Evolutionary conservation across 1,284 basidiomycete genomes (phyloP).

Genomic region (Caloboletus inedulis): DNA sequence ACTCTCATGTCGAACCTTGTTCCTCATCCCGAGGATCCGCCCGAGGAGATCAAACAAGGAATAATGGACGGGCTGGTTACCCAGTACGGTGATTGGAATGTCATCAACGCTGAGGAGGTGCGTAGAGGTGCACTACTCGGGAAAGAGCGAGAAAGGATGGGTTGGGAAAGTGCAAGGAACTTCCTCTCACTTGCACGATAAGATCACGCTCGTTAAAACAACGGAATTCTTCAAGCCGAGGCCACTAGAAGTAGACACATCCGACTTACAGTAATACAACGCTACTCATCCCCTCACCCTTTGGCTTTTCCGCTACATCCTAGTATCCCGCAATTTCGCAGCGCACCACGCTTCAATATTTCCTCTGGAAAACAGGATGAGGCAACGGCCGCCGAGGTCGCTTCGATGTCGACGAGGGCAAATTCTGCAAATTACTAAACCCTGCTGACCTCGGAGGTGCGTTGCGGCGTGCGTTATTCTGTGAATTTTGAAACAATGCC

Average conservation of each 20-base stretch:
- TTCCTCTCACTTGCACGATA: constrained; percentile 35
- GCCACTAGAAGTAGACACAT: constrained; percentile 8
- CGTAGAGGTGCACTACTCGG: constrained; percentile 52
- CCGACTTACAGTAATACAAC: constrained; percentile 15
- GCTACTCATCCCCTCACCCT: background rate
- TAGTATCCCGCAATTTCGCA: background rate
- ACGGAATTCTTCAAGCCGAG: background rate
- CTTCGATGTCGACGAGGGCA: constrained; percentile 22
- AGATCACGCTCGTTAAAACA: constrained; percentile 3
- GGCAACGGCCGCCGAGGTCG: constrained; percentile 32
- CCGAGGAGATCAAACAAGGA: constrained; percentile 55
- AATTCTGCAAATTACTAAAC: constrained; percentile 30
- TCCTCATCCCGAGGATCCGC: constrained; percentile 42
- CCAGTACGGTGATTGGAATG: constrained; percentile 67
- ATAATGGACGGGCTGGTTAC: constrained; percentile 47
- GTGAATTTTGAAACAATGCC: background rate
- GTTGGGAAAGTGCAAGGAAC: constrained; percentile 52
- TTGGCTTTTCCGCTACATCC: background rate
- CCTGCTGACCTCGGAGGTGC: constrained; percentile 21
- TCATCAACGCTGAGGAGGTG: constrained; percentile 64
- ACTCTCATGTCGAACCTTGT: constrained; percentile 27
- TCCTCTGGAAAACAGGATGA: constrained; percentile 31
- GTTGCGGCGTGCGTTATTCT: constrained; percentile 30
- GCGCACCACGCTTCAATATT: constrained; percentile 9
- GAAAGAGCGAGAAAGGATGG: constrained; percentile 80